phyloP scores from a whole-genome alignment of 2,329 filamentous ascomycete genomes.

The Cryphonectria radicalis region DNA sequence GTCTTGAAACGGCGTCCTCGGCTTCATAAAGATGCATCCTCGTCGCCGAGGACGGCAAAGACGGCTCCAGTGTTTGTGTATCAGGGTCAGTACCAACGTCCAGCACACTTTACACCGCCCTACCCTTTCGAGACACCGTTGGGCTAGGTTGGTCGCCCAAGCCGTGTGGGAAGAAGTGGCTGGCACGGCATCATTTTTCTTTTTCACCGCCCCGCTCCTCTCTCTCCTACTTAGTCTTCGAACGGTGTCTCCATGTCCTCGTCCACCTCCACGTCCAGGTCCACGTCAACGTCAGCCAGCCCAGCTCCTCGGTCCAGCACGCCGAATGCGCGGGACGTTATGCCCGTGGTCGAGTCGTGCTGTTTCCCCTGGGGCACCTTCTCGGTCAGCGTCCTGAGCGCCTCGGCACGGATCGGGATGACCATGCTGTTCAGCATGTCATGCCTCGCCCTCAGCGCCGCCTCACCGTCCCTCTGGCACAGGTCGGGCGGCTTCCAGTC shows the following conservation, averaged over 20 bases:
- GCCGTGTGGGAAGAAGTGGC: background rate
- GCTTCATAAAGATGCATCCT: background rate
- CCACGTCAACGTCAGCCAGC: background rate
- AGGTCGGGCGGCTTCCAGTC: constrained; percentile 33
- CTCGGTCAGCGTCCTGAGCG: constrained; percentile 14
- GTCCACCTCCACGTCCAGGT: background rate
- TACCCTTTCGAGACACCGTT: background rate
- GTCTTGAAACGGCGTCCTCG: background rate
- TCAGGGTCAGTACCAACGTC: background rate
- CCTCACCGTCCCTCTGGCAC: constrained; percentile 13
- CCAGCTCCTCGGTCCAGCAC: background rate
- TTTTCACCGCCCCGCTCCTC: background rate
- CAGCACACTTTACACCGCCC: background rate
- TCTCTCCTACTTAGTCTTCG: background rate
- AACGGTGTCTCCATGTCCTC: constrained; percentile 9
- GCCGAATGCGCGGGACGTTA: background rate
- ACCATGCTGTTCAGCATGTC: constrained; percentile 11
- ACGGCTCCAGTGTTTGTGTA: background rate
- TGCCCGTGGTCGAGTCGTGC: constrained; percentile 20
- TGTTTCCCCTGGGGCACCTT: constrained; percentile 11
- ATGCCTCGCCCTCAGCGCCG: constrained; percentile 29
- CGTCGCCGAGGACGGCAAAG: background rate
- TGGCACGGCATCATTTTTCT: background rate
- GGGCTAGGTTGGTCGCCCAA: background rate
- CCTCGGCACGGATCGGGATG: constrained; percentile 12